These are phyloP conservation scores for Termitomyces sp. DNA, from an alignment of 768 basidiomycete species.

Conservation along the genomic window DNA sequence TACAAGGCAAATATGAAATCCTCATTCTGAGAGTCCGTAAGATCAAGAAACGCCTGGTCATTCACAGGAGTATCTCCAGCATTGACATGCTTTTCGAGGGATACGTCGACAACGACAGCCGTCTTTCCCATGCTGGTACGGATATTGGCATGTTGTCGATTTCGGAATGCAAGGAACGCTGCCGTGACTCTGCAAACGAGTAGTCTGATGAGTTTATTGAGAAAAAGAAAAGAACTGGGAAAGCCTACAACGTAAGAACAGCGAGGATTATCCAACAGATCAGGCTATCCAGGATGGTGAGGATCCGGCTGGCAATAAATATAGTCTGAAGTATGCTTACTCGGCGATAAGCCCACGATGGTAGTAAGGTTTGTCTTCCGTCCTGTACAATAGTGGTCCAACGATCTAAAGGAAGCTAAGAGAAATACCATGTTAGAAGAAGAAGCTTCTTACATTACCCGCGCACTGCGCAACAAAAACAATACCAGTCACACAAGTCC, in stretches of 20 bases:
- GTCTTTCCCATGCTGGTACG: constrained; percentile 35
- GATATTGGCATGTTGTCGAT: constrained; percentile 33
- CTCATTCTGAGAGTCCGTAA: constrained; percentile 36
- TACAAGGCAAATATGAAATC: constrained; percentile 31
- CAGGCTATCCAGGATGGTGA: background rate
- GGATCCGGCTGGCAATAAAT: background rate
- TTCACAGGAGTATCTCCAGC: constrained; percentile 20
- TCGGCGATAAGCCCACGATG: constrained; percentile 37
- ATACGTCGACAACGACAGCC: constrained; percentile 34
- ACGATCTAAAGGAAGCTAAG: constrained; percentile 25
- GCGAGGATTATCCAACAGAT: no score
- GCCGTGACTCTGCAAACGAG: constrained; percentile 29
- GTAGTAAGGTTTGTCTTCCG: constrained; percentile 37
- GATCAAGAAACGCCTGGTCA: constrained; percentile 35
- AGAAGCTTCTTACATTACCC: constrained; percentile 32
- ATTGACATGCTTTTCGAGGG: constrained; percentile 30
- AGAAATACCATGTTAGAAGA: background rate
- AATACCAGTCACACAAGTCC: constrained; percentile 39
- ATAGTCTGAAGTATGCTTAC: constrained; percentile 19
- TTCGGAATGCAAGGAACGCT: constrained; percentile 34
- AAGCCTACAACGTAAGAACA: constrained; percentile 23
- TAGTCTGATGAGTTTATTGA: no score
- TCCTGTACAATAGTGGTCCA: constrained; percentile 36
- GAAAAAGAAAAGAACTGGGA: background rate
- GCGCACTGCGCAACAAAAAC: constrained; percentile 46